phyloP scores from a whole-genome alignment of 345 rosid genomes.

The Aquilaria sinensis region DNA sequence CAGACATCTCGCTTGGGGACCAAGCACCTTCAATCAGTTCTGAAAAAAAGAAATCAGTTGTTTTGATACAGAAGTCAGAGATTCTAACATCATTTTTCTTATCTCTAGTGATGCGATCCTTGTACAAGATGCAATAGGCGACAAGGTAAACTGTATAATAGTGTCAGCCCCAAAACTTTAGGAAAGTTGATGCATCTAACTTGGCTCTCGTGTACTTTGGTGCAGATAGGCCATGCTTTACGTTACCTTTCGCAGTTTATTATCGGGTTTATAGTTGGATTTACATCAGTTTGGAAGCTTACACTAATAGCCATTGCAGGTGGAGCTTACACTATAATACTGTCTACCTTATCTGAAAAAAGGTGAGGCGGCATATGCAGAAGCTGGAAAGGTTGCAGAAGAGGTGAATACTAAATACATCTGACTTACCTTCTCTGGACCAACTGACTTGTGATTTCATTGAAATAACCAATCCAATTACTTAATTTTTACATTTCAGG shows the following conservation, averaged over 20 bases:
- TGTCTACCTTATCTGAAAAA: constrained; percentile 70
- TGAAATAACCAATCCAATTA: background rate
- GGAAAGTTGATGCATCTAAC: constrained; percentile 4
- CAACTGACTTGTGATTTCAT: background rate
- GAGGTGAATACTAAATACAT: constrained; percentile 38
- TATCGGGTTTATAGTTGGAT: constrained; percentile 61
- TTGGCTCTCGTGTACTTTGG: constrained; percentile 2
- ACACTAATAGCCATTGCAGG: constrained; percentile 74
- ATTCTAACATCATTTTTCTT: constrained; percentile 51
- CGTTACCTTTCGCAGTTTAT: constrained; percentile 65
- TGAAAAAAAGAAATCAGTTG: constrained; percentile 54
- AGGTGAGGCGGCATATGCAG: constrained; percentile 79
- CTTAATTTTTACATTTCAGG: constrained; percentile 26
- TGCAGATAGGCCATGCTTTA: constrained; percentile 66
- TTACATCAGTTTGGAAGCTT: constrained; percentile 71
- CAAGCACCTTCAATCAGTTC: constrained; percentile 56
- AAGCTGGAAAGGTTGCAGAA: constrained; percentile 74
- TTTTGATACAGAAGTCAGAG: constrained; percentile 74
- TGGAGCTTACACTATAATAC: constrained; percentile 57
- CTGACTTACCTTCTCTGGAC: background rate
- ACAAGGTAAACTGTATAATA: constrained; percentile 44
- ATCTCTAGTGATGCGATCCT: constrained; percentile 83
- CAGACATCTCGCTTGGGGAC: constrained; percentile 67
- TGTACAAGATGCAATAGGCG: constrained; percentile 87
- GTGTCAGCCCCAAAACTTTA: constrained; percentile 1